Evolutionary conservation across 1,139 yeast genomes (phyloP).

Genomic region (Taphrina confusa): DNA sequence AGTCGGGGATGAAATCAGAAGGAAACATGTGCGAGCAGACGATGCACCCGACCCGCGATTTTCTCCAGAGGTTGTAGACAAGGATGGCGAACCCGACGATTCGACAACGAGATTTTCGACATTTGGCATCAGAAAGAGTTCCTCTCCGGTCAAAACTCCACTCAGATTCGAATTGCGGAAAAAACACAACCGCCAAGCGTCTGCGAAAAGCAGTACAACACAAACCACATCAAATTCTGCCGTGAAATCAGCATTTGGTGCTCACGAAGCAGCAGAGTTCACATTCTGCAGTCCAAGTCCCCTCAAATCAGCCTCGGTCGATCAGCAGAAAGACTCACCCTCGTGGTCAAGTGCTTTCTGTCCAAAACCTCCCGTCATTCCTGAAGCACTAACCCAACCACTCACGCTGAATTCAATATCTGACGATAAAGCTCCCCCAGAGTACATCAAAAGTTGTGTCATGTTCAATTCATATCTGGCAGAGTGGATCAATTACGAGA

Average conservation of each 20-base stretch:
- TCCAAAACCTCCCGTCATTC: not conserved
- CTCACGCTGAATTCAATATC: not conserved
- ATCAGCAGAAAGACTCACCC: not conserved
- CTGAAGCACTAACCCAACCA: not conserved
- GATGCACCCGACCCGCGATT: not conserved
- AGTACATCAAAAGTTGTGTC: not conserved
- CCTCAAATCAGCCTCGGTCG: not conserved
- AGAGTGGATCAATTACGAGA: not conserved
- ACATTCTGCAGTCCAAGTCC: not conserved
- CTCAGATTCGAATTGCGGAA: not conserved
- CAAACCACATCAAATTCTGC: not conserved
- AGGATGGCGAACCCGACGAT: not conserved
- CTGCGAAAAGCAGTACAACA: not conserved
- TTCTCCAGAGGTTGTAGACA: not conserved
- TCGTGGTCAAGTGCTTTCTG: not conserved
- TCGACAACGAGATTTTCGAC: not conserved
- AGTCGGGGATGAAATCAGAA: not conserved
- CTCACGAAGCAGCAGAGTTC: too few relatives aligned
- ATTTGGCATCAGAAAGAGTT: not conserved
- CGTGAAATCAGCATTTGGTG: not conserved
- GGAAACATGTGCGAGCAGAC: constrained; percentile 1
- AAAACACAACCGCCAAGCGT: too few relatives aligned
- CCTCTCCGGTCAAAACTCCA: not conserved
- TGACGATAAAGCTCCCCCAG: not conserved
- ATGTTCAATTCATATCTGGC: not conserved